phyloP scores from a whole-genome alignment of 805 yeast species.

The Candida fluviatilis region DNA sequence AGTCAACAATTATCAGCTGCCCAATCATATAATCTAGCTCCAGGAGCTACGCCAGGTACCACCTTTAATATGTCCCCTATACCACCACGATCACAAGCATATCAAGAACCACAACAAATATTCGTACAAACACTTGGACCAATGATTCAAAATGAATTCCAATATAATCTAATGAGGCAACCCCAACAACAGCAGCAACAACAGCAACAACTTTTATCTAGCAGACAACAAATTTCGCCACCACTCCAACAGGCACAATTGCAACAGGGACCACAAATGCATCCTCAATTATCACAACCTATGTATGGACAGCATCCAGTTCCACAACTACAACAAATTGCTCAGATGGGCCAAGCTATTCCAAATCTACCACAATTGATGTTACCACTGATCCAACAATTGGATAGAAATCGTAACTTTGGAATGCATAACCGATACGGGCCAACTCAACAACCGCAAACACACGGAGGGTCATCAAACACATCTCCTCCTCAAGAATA shows the following conservation, averaged over 20 bases:
- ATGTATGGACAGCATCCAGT: slow-evolving; percentile 2
- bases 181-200: slow-evolving; percentile 1
- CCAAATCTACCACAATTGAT: slow-evolving; percentile 1
- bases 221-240: not conserved
- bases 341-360: not conserved
- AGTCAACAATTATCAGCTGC: not conserved
- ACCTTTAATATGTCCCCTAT: not conserved
- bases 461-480: not conserved
- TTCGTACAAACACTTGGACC: not conserved
- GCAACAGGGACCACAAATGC: slow-evolving; percentile 7
- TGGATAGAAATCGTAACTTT: slow-evolving; percentile 7
- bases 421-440: slow-evolving; percentile 2
- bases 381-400: slow-evolving; percentile 8
- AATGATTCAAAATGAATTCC: not conserved
- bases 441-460: not conserved
- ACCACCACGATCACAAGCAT: not conserved
- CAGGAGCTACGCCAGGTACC: not conserved
- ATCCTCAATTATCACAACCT: slow-evolving; percentile 2
- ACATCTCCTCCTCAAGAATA: too few relatives aligned
- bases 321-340: slow-evolving; percentile 5
- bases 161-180: not conserved
- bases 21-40: not conserved
- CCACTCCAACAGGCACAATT: slow-evolving; percentile 4
- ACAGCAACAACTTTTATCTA: slow-evolving; percentile 1
- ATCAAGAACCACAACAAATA: not conserved